Evolutionary conservation across 768 basidiomycete genomes (phyloP).

Genomic region (Coprinopsis sp.): DNA sequence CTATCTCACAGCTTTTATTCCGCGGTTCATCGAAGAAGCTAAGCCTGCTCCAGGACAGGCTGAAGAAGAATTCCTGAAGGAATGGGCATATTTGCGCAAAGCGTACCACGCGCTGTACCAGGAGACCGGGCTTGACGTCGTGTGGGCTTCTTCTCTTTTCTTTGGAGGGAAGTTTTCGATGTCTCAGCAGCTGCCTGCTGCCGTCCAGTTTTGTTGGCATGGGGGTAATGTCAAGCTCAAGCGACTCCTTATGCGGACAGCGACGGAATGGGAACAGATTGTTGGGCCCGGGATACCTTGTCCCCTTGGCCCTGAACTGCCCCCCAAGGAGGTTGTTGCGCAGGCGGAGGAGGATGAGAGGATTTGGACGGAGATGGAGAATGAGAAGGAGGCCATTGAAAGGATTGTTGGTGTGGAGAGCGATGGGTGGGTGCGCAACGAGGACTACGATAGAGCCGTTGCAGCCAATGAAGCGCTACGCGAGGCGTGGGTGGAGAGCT

Average conservation of each 20-base stretch:
- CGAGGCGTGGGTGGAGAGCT: no score
- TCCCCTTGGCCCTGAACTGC: constrained; percentile 6
- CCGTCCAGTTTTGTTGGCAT: constrained; percentile 11
- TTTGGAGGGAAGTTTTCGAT: constrained; percentile 6
- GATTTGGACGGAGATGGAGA: constrained; percentile 7
- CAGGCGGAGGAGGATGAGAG: constrained; percentile 8
- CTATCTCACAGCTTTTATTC: constrained; percentile 9
- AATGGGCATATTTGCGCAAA: constrained; percentile 8
- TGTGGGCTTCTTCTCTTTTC: constrained; percentile 10
- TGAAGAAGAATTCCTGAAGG: constrained; percentile 11
- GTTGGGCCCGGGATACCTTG: constrained; percentile 10
- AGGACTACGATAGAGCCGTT: no score
- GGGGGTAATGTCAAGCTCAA: constrained; percentile 11
- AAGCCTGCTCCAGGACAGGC: constrained; percentile 7
- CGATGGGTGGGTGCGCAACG: constrained; percentile 11
- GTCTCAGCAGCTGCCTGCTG: constrained; percentile 8
- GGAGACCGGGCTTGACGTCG: constrained; percentile 10
- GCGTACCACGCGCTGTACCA: constrained; percentile 10
- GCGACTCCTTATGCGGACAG: constrained; percentile 7
- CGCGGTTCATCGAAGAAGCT: constrained; percentile 8
- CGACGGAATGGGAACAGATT: constrained; percentile 8
- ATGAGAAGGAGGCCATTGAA: constrained; percentile 5
- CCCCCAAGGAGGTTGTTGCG: constrained; percentile 8
- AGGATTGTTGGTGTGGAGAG: constrained; percentile 7
- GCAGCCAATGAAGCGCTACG: no score